A percentile compares a stretch with the other conserved stretches of the same genome.
These are phyloP conservation scores for Lignosus rhinocerotis DNA, from an alignment of 1,284 basidiomycete genomes.

Conservation along the genomic window DNA sequence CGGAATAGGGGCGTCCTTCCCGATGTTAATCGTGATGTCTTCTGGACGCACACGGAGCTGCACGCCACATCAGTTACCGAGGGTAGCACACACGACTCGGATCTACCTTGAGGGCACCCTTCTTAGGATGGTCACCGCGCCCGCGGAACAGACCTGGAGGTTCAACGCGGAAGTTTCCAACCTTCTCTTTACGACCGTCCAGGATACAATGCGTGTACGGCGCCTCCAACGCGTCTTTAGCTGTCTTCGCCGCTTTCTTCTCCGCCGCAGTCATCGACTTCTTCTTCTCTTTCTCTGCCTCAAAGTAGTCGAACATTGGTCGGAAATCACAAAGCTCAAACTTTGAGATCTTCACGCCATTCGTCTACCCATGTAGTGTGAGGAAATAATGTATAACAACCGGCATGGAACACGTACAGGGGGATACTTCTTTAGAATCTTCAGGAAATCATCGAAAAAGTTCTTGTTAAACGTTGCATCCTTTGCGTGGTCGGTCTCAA, in stretches of 20 bases:
- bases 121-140: slow-evolving; percentile 97
- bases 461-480: slow-evolving; percentile 92
- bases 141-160: slow-evolving; percentile 97
- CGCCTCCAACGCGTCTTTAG: slow-evolving; percentile 82
- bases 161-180: slow-evolving; percentile 98
- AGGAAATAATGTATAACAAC: slow-evolving; percentile 5
- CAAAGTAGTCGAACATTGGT: slow-evolving; percentile 93
- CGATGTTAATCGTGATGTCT: slow-evolving; percentile 94
- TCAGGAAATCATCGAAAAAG: slow-evolving; percentile 93
- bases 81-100: slow-evolving; percentile 1
- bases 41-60: slow-evolving; percentile 88
- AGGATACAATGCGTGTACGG: slow-evolving; percentile 86
- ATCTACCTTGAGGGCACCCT: slow-evolving; percentile 89
- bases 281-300: slow-evolving; percentile 90
- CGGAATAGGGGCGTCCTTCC: slow-evolving; percentile 70
- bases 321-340: slow-evolving; percentile 92
- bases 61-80: slow-evolving; percentile 1
- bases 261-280: slow-evolving; percentile 84
- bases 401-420: slow-evolving; percentile 60
- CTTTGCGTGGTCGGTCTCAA: slow-evolving; percentile 92
- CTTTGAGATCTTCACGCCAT: slow-evolving; percentile 76
- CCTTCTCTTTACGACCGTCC: slow-evolving; percentile 96
- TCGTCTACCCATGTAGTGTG: slow-evolving; percentile 42
- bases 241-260: slow-evolving; percentile 88
- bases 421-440: slow-evolving; percentile 78